Evolutionary conservation across 176 grass and related monocot genomes (phyloP).

Genomic region (Oryza meridionalis): DNA sequence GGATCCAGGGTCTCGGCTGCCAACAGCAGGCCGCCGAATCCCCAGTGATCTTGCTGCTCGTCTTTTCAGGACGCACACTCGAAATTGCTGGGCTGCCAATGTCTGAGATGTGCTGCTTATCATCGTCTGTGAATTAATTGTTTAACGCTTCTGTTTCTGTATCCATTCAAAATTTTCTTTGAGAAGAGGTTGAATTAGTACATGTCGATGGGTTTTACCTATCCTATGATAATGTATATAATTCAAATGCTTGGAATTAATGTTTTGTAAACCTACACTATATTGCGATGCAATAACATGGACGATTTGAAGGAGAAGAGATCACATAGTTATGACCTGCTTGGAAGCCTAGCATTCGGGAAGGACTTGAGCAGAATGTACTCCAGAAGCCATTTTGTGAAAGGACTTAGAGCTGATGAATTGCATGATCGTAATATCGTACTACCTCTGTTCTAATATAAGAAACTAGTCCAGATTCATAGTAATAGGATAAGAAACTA

Average conservation of each 20-base stretch:
- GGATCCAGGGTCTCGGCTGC: slow-evolving; percentile 69
- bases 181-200: background rate
- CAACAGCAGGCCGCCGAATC: slow-evolving; percentile 67
- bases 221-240: background rate
- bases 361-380: too few species aligned
- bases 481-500: too few species aligned
- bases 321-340: too few species aligned
- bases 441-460: too few species aligned
- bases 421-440: too few species aligned
- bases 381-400: too few species aligned
- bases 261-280: background rate
- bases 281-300: slow-evolving; percentile 6
- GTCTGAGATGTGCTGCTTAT: background rate
- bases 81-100: background rate
- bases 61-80: background rate
- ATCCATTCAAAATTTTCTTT: background rate
- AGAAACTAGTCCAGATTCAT: too few species aligned
- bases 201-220: background rate
- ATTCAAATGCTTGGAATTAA: background rate
- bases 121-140: background rate
- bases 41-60: slow-evolving; percentile 38
- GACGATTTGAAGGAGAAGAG: background rate
- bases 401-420: too few species aligned
- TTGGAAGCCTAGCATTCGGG: too few species aligned
- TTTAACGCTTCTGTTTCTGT: background rate